phyloP scores from a whole-genome alignment of 495 filamentous ascomycete species.

The Apiosordaria backusii region DNA sequence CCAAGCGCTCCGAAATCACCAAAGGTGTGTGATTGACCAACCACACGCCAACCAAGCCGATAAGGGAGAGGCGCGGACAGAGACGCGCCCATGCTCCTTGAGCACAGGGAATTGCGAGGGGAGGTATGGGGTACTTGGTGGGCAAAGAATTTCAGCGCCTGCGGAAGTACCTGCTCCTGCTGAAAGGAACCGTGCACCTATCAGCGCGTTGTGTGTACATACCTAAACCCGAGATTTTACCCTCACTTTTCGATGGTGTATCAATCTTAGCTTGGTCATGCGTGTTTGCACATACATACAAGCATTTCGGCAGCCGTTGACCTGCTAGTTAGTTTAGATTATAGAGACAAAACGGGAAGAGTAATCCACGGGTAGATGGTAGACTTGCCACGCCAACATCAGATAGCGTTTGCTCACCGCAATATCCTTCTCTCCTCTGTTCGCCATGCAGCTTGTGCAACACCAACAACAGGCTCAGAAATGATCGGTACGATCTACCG shows the following conservation, averaged over 20 bases:
- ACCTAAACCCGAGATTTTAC: background rate
- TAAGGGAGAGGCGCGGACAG: conserved; percentile 15
- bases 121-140: conserved; percentile 22
- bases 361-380: no score
- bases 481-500: no score
- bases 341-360: no score
- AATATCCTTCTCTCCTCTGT: background rate
- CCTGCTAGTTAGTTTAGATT: no score
- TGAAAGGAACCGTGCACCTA: background rate
- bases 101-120: background rate
- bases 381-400: no score
- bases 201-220: background rate
- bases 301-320: no score
- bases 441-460: background rate
- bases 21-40: conserved; percentile 17
- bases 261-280: no score
- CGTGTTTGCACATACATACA: no score
- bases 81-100: conserved; percentile 9
- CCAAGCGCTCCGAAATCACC: conserved; percentile 3
- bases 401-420: no score
- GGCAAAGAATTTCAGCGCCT: background rate
- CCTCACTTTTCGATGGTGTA: background rate
- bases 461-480: background rate
- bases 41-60: conserved; percentile 9
- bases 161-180: background rate